Base-by-base conservation (phyloP, 345 rosid genomes). In the Eucalyptus decipiens region DNA sequence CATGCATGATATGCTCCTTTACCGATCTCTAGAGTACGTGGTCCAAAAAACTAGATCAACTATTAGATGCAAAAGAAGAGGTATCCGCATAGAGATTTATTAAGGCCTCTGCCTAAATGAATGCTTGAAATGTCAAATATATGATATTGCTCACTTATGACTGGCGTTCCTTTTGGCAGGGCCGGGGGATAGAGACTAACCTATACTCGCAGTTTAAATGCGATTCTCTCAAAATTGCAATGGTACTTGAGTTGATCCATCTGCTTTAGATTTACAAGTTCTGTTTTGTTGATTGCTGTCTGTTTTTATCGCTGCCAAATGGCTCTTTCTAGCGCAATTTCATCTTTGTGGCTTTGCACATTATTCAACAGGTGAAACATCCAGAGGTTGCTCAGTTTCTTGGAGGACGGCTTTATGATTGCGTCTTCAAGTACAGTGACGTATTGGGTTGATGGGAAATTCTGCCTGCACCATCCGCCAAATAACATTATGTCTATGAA, bases 171-270 rank as follows among this genome's bases (percentile, higher is more conserved):
- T 88, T 62, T 90, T 90, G 80, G 87, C 96, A 98, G 99, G 99
- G 99, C 67, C 99, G 99, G 72, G 99, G 99, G 86, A 97, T 98
- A 88, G 99, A 98, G 95, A 98, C 99, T 67, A 98, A 98, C 90
- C 99, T 98, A 69, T 97, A 98, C 87, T 99, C 99, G 26, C 97
- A 94, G 93, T 98, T 98, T 90, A 98, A 95, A 92, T 97, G 99
- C 19, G 99, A 98, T 92, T 97, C 99, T 86, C 94, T 98, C 90
- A 98, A 98, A 94, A 96, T 98, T 80, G 99, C 97, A 88, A 98
- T 97, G 99, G 99, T 98, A 94, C 91, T 56, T 85, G 80, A 30
- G 65, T 21, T 47, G 24, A 52, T 32, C 45, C 30, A 4, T 37
- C 32, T 54, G 18, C n/a, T 40, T 54, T 32, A 12, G 47, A 40